phyloP scores from a whole-genome alignment of 179 eudicot species.

The Actinidia chinensis region DNA sequence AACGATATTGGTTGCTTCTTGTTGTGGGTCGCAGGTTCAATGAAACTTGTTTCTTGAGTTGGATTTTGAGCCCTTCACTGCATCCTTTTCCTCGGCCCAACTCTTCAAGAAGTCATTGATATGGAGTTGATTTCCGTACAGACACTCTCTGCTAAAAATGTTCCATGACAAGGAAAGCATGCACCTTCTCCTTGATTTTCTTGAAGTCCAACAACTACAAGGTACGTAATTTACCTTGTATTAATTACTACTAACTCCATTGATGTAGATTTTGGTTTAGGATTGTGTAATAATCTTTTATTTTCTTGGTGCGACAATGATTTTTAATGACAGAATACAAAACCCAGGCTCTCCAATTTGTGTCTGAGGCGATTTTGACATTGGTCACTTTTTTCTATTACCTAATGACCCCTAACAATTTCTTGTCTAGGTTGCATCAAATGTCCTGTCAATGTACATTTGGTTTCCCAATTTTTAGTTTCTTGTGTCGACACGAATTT shows the following conservation, averaged over 20 bases:
- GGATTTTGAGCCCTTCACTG: conserved; percentile 72
- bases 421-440: no score
- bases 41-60: conserved; percentile 70
- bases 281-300: not conserved
- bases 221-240: conserved; percentile 41
- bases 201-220: conserved; percentile 58
- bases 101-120: conserved; percentile 77
- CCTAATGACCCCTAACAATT: no score
- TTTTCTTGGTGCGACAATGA: conserved; percentile 45
- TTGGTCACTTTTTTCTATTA: no score
- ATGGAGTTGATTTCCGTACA: conserved; percentile 79
- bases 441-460: no score
- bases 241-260: not conserved
- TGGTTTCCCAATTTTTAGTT: no score
- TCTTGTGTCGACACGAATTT: no score
- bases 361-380: no score
- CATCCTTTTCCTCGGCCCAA: conserved; percentile 61
- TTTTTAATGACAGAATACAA: conserved; percentile 69
- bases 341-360: conserved; percentile 56
- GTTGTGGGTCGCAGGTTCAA: conserved; percentile 37
- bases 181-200: conserved; percentile 69
- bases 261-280: not conserved
- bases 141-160: conserved; percentile 79
- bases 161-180: conserved; percentile 69
- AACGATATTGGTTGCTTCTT: not conserved